These are phyloP conservation scores for Cupressus sempervirens DNA, from an alignment of 75 land plant species.

Conservation along the genomic window DNA sequence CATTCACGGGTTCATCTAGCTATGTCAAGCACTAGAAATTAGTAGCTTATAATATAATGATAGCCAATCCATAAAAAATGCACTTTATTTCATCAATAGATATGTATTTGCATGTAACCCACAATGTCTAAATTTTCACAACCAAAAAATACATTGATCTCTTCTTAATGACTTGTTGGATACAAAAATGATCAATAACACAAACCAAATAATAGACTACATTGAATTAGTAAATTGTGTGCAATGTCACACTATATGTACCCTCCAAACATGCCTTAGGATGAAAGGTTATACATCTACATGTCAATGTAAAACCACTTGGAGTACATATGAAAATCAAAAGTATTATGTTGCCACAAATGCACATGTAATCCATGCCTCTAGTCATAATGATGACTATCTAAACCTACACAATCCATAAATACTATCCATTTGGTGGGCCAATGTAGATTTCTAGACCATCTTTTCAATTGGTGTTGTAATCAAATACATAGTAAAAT, in stretches of 20 bases:
- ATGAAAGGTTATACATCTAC: background rate
- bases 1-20: background rate
- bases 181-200: background rate
- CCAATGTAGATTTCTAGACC: background rate
- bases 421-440: background rate
- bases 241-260: background rate
- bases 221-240: background rate
- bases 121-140: rapidly evolving
- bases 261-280: background rate
- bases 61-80: no score
- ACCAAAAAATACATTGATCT: background rate
- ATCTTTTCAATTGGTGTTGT: background rate
- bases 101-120: no score
- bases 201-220: background rate
- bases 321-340: background rate
- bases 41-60: no score
- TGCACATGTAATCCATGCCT: background rate
- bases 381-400: background rate
- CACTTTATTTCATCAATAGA: background rate
- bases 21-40: background rate
- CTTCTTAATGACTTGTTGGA: background rate
- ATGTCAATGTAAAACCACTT: background rate
- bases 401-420: background rate
- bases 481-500: background rate
- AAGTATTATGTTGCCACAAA: background rate